These are phyloP conservation scores for Clathrospora elynae DNA, from an alignment of 2,329 filamentous ascomycete genomes.

Conservation along the genomic window DNA sequence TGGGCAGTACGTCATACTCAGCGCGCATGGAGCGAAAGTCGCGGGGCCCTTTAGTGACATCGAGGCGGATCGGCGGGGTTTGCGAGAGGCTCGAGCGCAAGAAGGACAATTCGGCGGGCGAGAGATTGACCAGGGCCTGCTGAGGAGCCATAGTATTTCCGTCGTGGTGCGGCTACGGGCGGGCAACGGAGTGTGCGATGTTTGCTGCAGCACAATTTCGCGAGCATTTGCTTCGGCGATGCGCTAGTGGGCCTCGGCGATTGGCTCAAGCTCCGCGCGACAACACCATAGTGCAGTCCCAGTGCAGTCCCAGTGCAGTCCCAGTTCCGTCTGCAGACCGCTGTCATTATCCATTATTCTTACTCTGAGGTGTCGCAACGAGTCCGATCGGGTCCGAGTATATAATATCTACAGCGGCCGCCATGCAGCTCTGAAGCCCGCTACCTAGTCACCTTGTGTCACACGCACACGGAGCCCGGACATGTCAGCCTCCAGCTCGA, in stretches of 20 bases:
- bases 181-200: slow-evolving; percentile 4
- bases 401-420: not conserved
- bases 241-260: slow-evolving; percentile 23
- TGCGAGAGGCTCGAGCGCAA: slow-evolving; percentile 85
- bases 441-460: slow-evolving; percentile 23
- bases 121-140: slow-evolving; percentile 71
- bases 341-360: slow-evolving; percentile 1
- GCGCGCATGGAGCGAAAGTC: slow-evolving; percentile 91
- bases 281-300: slow-evolving; percentile 34
- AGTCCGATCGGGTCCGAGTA: not conserved
- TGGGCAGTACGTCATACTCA: slow-evolving; percentile 86
- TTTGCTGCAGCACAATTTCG: slow-evolving; percentile 14
- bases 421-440: slow-evolving; percentile 16
- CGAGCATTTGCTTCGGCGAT: slow-evolving; percentile 18
- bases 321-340: slow-evolving; percentile 26
- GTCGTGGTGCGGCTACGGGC: slow-evolving; percentile 11
- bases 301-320: slow-evolving; percentile 18
- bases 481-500: slow-evolving; percentile 42
- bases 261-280: slow-evolving; percentile 27
- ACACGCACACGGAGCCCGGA: slow-evolving; percentile 26
- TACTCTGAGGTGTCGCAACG: too few species aligned
- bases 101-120: slow-evolving; percentile 94
- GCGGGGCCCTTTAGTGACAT: slow-evolving; percentile 63
- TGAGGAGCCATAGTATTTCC: slow-evolving; percentile 41
- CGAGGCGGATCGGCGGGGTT: slow-evolving; percentile 82